Base-by-base conservation (phyloP, 768 basidiomycete genomes). In the Russula compacta region DNA sequence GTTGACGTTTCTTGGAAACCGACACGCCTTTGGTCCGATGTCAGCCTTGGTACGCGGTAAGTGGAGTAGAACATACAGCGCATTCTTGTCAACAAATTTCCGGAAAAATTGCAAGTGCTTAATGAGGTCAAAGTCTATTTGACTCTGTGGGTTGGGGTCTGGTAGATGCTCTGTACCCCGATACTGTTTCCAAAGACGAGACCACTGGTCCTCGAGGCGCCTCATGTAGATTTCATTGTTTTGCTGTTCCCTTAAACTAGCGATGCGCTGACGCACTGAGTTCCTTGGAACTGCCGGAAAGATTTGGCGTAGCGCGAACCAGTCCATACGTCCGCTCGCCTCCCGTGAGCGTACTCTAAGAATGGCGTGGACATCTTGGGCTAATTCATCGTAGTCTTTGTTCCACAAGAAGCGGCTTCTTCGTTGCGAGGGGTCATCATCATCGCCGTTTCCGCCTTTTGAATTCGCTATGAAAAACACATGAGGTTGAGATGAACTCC, bases 371-470 rank as follows among this genome's bases (percentile, higher is more conserved):
- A 87, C 86, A 69, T 98, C 95, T 56, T 87, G 82, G 29, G 87
- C 86, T 42, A 94, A 80, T 62, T 98, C 95, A 58, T 98, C 93
- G 58, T 86, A 92, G 53, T 95, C 90, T 43, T 80, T 73, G 57
- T 82, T 90, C 93, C 92, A 98, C 51, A 83, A 82, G 69, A 92
- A 92, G 57, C 86, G 79, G 51, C 84, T 81, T 17, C 89, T 79
- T 55, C 68, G 66, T 15, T 68, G 56, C 24, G 67, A 68, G 19
- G 55, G 68, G 50, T 69, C 69, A 15, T 68, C 67, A 38, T 57
- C 63, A 61, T 54, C 51, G 36, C 32, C 40, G 19, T 49, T 61
- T 39, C 12, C 56, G 6, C n/a, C 57, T 48, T 44, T 47, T 11
- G 6, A 4, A 48, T 42, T 40, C 5, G 3, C 51, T 58, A 33